Conservation (phyloP, 371 early-diverging fungal genomes). For the Fennellomyces sp. region DNA sequence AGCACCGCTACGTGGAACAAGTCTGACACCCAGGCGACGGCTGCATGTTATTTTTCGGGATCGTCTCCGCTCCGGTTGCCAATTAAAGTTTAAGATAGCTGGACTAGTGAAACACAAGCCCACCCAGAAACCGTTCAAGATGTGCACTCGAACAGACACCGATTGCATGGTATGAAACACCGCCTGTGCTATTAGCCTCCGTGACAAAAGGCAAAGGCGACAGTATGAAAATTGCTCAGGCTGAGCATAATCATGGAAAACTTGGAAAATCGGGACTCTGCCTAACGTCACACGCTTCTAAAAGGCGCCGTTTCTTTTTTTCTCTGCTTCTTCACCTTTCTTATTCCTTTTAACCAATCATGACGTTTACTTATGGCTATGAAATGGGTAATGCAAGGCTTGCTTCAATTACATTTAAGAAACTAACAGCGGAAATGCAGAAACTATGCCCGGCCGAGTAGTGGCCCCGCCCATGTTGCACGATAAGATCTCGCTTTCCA, state of each 20-base stretch:
- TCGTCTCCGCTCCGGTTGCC: conserved; percentile 40
- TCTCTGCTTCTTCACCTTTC: not conserved
- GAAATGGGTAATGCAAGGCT: conserved; percentile 45
- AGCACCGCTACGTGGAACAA: conserved; percentile 51
- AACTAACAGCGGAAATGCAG: not conserved
- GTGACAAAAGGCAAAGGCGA: too few relatives aligned
- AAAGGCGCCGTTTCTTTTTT: not conserved
- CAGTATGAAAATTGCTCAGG: conserved; percentile 1
- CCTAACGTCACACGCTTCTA: not conserved
- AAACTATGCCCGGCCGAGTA: conserved; percentile 28
- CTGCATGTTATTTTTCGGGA: conserved; percentile 19
- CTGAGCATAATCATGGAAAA: not conserved
- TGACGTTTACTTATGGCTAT: conserved; percentile 37
- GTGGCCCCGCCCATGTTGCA: conserved; percentile 40
- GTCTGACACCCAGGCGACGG: conserved; percentile 44
- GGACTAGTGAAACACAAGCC: conserved; percentile 39
- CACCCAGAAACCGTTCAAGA: conserved; percentile 54
- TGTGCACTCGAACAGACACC: conserved; percentile 35
- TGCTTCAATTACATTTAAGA: conserved; percentile 18
- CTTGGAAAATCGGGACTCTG: not conserved
- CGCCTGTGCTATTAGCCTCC: too few relatives aligned
- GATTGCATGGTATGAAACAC: conserved; percentile 13
- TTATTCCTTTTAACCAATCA: not conserved
- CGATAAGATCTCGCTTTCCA: conserved; percentile 38
- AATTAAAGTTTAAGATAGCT: conserved; percentile 39